A percentile compares a stretch with the other conserved stretches of the same genome.
Evolutionary conservation across 352 stramenopile genomes (phyloP).

Genomic region (Phytophthora sansomeana): DNA sequence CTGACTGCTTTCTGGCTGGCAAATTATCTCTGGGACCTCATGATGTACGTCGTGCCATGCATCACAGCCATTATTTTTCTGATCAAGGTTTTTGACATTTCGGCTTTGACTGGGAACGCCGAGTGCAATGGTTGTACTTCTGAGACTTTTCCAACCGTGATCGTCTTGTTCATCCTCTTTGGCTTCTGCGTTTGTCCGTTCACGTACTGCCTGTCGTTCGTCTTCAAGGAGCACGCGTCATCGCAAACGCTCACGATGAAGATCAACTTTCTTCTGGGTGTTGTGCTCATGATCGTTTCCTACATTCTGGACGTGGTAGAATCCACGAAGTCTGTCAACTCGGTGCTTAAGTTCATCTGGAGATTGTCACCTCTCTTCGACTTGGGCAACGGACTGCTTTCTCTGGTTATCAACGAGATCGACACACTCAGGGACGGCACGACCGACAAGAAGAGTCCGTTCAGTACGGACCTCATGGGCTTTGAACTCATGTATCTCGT

Average conservation of each 20-base stretch:
- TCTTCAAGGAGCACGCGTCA: slow-evolving; percentile 59
- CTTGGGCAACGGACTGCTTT: slow-evolving; percentile 45
- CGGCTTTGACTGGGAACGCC: slow-evolving; percentile 44
- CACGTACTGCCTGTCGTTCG: slow-evolving; percentile 67
- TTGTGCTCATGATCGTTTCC: slow-evolving; percentile 63
- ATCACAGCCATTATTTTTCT: slow-evolving; percentile 41
- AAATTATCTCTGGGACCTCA: slow-evolving; percentile 94
- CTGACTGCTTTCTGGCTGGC: slow-evolving; percentile 95
- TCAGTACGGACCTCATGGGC: slow-evolving; percentile 55
- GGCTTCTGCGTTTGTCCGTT: slow-evolving; percentile 59
- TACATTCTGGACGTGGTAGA: slow-evolving; percentile 52
- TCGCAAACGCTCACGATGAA: slow-evolving; percentile 69
- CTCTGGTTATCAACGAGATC: slow-evolving; percentile 41
- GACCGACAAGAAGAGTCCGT: slow-evolving; percentile 49
- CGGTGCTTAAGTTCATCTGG: slow-evolving; percentile 69
- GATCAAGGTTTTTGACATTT: slow-evolving; percentile 53
- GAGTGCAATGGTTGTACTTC: slow-evolving; percentile 52
- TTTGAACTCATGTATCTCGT: slow-evolving; percentile 58
- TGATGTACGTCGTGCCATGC: slow-evolving; percentile 88
- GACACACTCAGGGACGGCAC: slow-evolving; percentile 26
- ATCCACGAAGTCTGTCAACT: slow-evolving; percentile 53
- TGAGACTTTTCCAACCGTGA: slow-evolving; percentile 48
- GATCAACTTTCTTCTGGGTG: slow-evolving; percentile 67
- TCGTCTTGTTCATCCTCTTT: slow-evolving; percentile 64
- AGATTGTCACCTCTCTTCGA: slow-evolving; percentile 64